A percentile compares a stretch with the other conserved stretches of the same genome.
phyloP scores from a whole-genome alignment of 495 filamentous ascomycete genomes.

The Neurospora sp. region DNA sequence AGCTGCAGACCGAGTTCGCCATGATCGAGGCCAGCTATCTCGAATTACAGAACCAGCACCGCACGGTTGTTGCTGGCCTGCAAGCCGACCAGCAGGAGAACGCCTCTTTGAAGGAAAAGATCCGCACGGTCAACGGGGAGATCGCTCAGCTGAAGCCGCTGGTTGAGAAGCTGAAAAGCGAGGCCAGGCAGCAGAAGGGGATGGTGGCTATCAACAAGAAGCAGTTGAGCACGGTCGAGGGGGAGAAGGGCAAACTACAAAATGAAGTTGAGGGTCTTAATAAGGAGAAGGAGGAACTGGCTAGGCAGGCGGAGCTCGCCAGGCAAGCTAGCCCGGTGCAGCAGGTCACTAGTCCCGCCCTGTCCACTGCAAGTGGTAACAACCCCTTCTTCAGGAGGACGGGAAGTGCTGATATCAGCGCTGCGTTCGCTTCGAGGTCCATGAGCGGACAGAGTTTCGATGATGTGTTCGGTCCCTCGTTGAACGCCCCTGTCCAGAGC shows the following conservation, averaged over 20 bases:
- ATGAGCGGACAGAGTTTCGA: constrained; percentile 65
- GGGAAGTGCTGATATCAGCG: constrained; percentile 55
- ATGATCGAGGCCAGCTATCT: constrained; percentile 72
- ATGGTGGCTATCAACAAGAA: constrained; percentile 97
- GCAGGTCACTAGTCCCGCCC: constrained; percentile 52
- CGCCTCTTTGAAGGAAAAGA: constrained; percentile 71
- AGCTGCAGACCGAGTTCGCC: constrained; percentile 69
- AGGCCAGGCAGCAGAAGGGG: constrained; percentile 89
- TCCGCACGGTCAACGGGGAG: constrained; percentile 69
- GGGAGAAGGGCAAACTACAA: constrained; percentile 75
- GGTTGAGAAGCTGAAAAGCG: constrained; percentile 79
- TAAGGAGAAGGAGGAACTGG: constrained; percentile 49
- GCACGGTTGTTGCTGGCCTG: constrained; percentile 60
- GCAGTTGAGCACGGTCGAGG: constrained; percentile 80
- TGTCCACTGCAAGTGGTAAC: constrained; percentile 65
- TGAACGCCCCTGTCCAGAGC: constrained; percentile 22
- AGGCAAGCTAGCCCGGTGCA: constrained; percentile 21
- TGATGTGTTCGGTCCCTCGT: constrained; percentile 76
- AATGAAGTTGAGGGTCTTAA: constrained; percentile 60
- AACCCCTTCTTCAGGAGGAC: constrained; percentile 86
- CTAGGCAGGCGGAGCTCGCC: constrained; percentile 32
- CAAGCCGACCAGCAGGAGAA: constrained; percentile 88
- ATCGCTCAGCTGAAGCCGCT: constrained; percentile 74
- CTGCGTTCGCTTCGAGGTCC: constrained; percentile 37
- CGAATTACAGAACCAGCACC: constrained; percentile 78